Percentiles rank a stretch among this genome's conserved stretches.
Evolutionary conservation across 345 rosid genomes (phyloP).

Genomic region (Cardamine chenopodiifolia): DNA sequence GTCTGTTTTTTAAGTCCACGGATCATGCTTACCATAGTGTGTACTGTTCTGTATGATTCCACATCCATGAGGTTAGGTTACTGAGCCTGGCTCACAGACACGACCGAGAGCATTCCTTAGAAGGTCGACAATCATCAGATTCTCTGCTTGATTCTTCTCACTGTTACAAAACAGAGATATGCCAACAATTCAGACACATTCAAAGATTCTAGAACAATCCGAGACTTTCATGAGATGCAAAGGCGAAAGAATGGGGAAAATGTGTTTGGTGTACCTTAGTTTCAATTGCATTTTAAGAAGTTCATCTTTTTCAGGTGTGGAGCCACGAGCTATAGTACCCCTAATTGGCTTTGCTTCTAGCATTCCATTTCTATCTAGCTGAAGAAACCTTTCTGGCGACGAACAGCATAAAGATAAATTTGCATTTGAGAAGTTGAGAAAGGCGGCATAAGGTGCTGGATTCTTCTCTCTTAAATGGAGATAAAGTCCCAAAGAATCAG

Average conservation of each 20-base stretch:
- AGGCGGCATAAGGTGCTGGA: slow-evolving; percentile 94
- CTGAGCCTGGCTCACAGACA: slow-evolving; percentile 88
- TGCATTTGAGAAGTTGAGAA: slow-evolving; percentile 80
- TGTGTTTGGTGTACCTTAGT: slow-evolving; percentile 54
- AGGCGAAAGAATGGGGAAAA: background rate
- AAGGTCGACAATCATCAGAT: slow-evolving; percentile 96
- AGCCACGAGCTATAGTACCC: slow-evolving; percentile 88
- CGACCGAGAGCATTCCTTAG: slow-evolving; percentile 93
- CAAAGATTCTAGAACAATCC: background rate
- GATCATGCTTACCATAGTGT: slow-evolving; percentile 94
- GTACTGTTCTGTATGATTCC: slow-evolving; percentile 95
- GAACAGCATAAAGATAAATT: slow-evolving; percentile 77
- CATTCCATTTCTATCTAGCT: slow-evolving; percentile 64
- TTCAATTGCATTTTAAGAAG: slow-evolving; percentile 67
- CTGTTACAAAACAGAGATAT: slow-evolving; percentile 45
- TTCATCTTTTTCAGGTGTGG: slow-evolving; percentile 69
- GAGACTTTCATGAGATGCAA: background rate
- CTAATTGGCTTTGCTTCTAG: slow-evolving; percentile 91
- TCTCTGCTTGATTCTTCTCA: slow-evolving; percentile 98
- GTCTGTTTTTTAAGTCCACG: slow-evolving; percentile 64
- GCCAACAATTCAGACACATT: background rate
- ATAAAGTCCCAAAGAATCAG: slow-evolving; percentile 77
- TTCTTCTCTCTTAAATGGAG: slow-evolving; percentile 80
- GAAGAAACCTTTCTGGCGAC: slow-evolving; percentile 93
- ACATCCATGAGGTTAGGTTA: slow-evolving; percentile 92